These are phyloP conservation scores for Penicillium sp. DNA, from an alignment of 2,329 filamentous ascomycete species.

Conservation along the genomic window DNA sequence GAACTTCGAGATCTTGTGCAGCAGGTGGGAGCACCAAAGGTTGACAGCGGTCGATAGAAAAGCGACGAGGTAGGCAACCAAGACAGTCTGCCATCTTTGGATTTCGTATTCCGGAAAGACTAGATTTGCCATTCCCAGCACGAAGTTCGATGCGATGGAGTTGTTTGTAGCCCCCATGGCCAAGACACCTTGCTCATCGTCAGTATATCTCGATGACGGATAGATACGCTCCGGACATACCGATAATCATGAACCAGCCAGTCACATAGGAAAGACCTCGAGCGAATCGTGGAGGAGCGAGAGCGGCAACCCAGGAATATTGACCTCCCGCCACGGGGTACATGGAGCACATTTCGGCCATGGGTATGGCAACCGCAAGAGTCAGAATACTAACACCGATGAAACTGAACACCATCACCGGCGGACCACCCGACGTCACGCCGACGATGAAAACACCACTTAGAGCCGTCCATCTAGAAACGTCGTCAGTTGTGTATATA, in stretches of 20 bases:
- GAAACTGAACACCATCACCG: slow-evolving; percentile 60
- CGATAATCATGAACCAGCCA: slow-evolving; percentile 52
- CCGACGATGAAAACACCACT: slow-evolving; percentile 57
- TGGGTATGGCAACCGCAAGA: slow-evolving; percentile 56
- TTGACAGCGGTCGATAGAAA: slow-evolving; percentile 49
- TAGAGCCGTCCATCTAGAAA: slow-evolving; percentile 53
- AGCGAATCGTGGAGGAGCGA: slow-evolving; percentile 50
- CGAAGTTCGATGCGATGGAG: slow-evolving; percentile 55
- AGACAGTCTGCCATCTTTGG: slow-evolving; percentile 56
- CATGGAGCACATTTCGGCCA: slow-evolving; percentile 59
- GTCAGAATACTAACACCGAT: slow-evolving; percentile 53
- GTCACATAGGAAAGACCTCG: slow-evolving; percentile 47
- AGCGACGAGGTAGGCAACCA: slow-evolving; percentile 53
- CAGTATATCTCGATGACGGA: neutral
- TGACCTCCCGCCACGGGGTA: slow-evolving; percentile 58
- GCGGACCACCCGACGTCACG: slow-evolving; percentile 55
- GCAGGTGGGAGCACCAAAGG: slow-evolving; percentile 49
- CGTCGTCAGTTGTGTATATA: neutral
- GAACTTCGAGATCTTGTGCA: slow-evolving; percentile 52
- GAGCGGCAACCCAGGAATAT: slow-evolving; percentile 58
- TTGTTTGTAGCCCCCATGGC: slow-evolving; percentile 57
- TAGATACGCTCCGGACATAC: slow-evolving; percentile 20
- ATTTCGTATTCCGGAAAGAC: slow-evolving; percentile 53
- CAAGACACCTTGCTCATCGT: slow-evolving; percentile 38
- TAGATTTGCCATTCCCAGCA: slow-evolving; percentile 55